Conservation (phyloP, 2,329 filamentous ascomycete species). For the Lasiodiplodia sp. region DNA sequence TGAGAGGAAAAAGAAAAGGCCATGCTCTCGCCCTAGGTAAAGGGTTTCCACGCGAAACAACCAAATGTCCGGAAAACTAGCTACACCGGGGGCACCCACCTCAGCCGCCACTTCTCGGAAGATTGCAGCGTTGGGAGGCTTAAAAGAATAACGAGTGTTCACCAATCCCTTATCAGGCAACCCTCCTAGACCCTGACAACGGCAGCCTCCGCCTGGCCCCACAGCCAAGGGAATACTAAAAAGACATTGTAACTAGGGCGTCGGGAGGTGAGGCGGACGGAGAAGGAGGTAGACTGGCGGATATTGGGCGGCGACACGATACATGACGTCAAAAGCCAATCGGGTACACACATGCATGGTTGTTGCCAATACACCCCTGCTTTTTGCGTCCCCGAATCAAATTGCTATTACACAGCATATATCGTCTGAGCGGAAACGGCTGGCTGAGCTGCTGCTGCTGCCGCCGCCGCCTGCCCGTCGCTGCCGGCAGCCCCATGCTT, state of each 20-base stretch:
- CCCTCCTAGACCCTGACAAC: not conserved
- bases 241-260: not conserved
- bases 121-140: not conserved
- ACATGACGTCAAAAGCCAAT: constrained; percentile 2
- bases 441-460: not conserved
- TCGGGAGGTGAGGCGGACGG: not conserved
- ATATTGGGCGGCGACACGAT: not conserved
- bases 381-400: not conserved
- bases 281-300: not conserved
- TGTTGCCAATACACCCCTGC: not conserved
- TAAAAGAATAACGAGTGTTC: no score
- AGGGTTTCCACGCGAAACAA: not conserved
- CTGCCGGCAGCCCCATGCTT: not conserved
- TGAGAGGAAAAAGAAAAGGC: not conserved
- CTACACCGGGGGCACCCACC: not conserved
- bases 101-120: not conserved
- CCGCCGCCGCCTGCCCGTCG: no score
- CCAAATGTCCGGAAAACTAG: not conserved
- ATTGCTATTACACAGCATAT: not conserved
- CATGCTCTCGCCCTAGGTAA: not conserved
- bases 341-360: not conserved
- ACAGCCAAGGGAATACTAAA: not conserved
- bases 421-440: not conserved
- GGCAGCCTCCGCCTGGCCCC: not conserved
- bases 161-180: not conserved